Evolutionary conservation across 805 yeast species (phyloP), one percentile per base, ranked within the genome.

Genomic region (Starmerella cellae): DNA sequence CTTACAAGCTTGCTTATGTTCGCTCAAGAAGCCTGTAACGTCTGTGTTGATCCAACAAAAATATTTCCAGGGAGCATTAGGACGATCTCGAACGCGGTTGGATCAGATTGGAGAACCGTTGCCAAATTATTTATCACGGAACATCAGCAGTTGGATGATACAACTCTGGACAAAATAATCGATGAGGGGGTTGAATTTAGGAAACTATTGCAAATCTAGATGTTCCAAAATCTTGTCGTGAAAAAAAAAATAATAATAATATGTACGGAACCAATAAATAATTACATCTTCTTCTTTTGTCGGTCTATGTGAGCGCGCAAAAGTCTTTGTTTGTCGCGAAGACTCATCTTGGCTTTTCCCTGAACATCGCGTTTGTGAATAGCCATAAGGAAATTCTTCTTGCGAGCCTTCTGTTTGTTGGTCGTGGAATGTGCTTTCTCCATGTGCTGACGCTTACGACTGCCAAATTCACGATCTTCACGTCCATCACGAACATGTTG

Each of bases 351-450:
- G 50, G 80, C 87, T 63, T 91, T 91, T 49, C 97, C 97, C 63
- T 82, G 94, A 31, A 91, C 97, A 39, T 82, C 77, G 56, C 76
- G 76, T 67, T 88, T 91, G 64, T 91, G 99, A 54, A 91, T 82
- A 88, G 82, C 82, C 99, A 91, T 91, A 60, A 91, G 88, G 59
- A 85, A 91, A 65, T 91, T 91, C 95, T 91, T 91, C 84, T 84
- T 84, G 63, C 97, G 74, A 20, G 85, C 93, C 74, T 91, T 91
- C 65, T 93, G 96, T 64, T 76, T 77, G 62, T 91, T 91, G 2
- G 99, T 91, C 10, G 97, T 87, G 23, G 94, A 82, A 59, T 80
- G 96, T 16, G 73, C 69, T 42, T 72, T 71, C 20, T 76, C 79
- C 47, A 75, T 74, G 30, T 60, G 63, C 57, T 77, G 67, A 63